Percentiles rank a stretch among this genome's conserved stretches.
Evolutionary conservation across 768 basidiomycete species (phyloP).

Genomic region (Tricholoma sp.): DNA sequence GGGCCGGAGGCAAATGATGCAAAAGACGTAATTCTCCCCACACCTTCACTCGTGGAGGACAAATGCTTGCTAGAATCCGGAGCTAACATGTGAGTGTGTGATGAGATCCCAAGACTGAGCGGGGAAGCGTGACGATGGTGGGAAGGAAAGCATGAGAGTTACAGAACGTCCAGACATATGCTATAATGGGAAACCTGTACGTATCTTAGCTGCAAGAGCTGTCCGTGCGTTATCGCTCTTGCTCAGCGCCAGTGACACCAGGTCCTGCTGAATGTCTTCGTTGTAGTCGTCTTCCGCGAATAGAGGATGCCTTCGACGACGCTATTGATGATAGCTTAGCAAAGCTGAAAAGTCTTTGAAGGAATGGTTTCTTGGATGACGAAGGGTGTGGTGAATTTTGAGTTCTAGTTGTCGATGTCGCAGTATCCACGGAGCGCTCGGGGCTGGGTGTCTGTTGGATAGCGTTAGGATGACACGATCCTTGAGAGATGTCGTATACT

Average conservation of each 20-base stretch:
- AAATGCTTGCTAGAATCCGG: neutral
- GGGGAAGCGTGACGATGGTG: too few species aligned
- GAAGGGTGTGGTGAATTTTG: slow-evolving; percentile 44
- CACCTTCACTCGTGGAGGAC: neutral
- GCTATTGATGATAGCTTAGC: slow-evolving; percentile 40
- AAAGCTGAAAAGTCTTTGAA: slow-evolving; percentile 55
- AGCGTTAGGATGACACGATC: slow-evolving; percentile 8
- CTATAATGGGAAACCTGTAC: neutral
- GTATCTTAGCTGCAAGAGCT: neutral
- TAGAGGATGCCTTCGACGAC: slow-evolving; percentile 30
- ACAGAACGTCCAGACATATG: neutral
- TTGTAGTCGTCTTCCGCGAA: slow-evolving; percentile 34
- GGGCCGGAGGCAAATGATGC: neutral
- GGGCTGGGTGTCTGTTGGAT: slow-evolving; percentile 33
- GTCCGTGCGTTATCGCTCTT: neutral
- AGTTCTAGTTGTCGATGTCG: slow-evolving; percentile 55
- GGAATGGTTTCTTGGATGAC: slow-evolving; percentile 47
- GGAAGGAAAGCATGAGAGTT: neutral
- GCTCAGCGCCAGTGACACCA: slow-evolving; percentile 9
- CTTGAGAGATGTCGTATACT: slow-evolving; percentile 26
- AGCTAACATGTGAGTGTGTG: neutral
- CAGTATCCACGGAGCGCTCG: slow-evolving; percentile 50
- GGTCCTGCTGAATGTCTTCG: slow-evolving; percentile 48
- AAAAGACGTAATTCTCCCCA: neutral
- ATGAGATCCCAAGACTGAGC: neutral